Base-by-base conservation (phyloP, 805 yeast genomes). In the Ogataea corticis region DNA sequence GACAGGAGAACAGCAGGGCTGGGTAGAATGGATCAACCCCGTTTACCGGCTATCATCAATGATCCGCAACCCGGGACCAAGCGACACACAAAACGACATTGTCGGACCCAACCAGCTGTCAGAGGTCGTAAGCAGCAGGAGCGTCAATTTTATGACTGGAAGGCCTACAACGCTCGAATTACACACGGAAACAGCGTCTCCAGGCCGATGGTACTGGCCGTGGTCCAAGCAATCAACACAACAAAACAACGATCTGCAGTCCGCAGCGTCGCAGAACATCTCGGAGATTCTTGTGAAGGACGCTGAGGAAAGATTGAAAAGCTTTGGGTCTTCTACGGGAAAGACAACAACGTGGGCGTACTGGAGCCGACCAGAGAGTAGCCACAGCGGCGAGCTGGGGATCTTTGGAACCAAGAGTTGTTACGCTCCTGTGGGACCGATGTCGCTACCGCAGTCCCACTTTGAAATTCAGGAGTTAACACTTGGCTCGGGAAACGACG, bases 281-380 rank as follows among this genome's bases (percentile, higher is more conserved):
- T 43, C 56, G 9, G 59, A 59, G 27, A 51, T 56, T 9, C 45
- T 56, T 2, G 57, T 61, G 2, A 51, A 51, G 25, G 62, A 57
- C 27, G 58, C 65, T 0, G 38, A 38, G 7, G 57, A 53, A 15
- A 56, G 57, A 10, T 50, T 68, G 7, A 50, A 56, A 31, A 41
- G 45, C 18, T 44, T 52, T 27, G 54, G 60, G 1, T 46, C 57
- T 10, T 49, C 49, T 5, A 45, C 48, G 5, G 41, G 54, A 3
- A 54, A 49, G n/a, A 46, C 65, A 5, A 31, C 46, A 2, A 54
- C 67, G 1, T 67, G 71, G 71, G 67, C 63, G 0, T 63, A 48
- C 30, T 52, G 51, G 49, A 36, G 29, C 12, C 28, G 31, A 9
- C 40, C 32, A 12, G 28, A 39, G 14, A 43, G 44, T 7, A 33